A percentile compares a stretch with the other conserved stretches of the same genome.
phyloP scores from a whole-genome alignment of 208 protist species.

The Acanthamoeba lenticulata region DNA sequence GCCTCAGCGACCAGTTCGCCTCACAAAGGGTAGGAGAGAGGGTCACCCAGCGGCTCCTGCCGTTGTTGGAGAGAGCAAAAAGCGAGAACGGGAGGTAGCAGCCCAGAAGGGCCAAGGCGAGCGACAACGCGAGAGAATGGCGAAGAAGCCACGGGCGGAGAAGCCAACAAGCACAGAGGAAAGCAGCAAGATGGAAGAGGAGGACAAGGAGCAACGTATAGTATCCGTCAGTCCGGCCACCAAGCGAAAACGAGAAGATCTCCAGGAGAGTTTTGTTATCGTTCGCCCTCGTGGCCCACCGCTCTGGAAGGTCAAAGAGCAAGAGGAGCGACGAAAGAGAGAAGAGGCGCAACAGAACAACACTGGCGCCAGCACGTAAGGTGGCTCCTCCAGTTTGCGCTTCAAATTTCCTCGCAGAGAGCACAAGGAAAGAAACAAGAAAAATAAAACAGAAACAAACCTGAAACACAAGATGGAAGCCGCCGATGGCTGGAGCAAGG shows the following conservation, averaged over 20 bases:
- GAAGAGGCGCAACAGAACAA: background rate
- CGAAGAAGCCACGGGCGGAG: conserved; percentile 14
- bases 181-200: conserved; percentile 64
- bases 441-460: background rate
- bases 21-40: no score
- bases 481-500: background rate
- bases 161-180: no score
- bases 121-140: conserved; percentile 66
- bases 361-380: background rate
- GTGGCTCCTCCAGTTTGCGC: background rate
- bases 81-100: background rate
- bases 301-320: conserved; percentile 34
- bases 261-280: background rate
- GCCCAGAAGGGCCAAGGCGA: conserved; percentile 26
- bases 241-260: background rate
- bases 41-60: background rate
- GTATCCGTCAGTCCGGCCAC: background rate
- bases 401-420: background rate
- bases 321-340: conserved; percentile 48
- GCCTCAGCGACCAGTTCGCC: background rate
- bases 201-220: conserved; percentile 63
- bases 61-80: conserved; percentile 28
- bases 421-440: conserved; percentile 68
- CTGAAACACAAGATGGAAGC: conserved; percentile 65
- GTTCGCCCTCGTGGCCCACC: background rate